These are phyloP conservation scores for Cornus controversa DNA, from an alignment of 148 eudicot species.

Conservation along the genomic window DNA sequence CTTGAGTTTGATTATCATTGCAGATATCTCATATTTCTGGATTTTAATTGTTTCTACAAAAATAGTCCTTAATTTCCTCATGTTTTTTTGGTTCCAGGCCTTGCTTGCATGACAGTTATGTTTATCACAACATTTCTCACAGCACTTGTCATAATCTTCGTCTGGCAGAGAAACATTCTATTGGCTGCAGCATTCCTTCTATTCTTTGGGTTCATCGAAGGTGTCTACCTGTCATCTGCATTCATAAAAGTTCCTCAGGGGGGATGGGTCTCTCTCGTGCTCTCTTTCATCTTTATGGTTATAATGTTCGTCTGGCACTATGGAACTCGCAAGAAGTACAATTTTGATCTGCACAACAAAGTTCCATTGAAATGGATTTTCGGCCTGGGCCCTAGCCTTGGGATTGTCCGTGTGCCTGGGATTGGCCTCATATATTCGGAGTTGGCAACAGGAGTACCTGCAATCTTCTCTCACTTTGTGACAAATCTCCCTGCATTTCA, in stretches of 20 bases:
- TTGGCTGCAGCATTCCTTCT: conserved; percentile 63
- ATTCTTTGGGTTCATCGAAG: conserved; percentile 71
- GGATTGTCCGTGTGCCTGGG: conserved; percentile 95
- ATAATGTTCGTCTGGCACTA: conserved; percentile 90
- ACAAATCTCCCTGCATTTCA: conserved; percentile 97
- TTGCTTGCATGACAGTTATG: conserved; percentile 90
- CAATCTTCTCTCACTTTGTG: conserved; percentile 93
- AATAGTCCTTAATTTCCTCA: neutral
- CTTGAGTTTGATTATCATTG: neutral
- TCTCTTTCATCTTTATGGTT: conserved; percentile 61
- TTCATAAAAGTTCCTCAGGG: conserved; percentile 83
- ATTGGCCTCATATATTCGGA: conserved; percentile 91
- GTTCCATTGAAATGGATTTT: conserved; percentile 92
- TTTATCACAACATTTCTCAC: conserved; percentile 85
- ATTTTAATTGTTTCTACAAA: too few species aligned
- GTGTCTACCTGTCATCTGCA: conserved; percentile 68
- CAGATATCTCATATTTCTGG: neutral
- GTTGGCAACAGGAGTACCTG: conserved; percentile 87
- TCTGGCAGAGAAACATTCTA: conserved; percentile 57
- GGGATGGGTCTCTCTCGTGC: conserved; percentile 89
- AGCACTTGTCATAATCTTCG: conserved; percentile 69
- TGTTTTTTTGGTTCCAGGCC: conserved; percentile 47
- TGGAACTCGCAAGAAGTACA: conserved; percentile 88
- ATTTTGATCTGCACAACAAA: conserved; percentile 87
- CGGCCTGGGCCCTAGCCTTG: conserved; percentile 94